Conservation (phyloP, 2,329 filamentous ascomycete species). For the Ceratocystis ficicola region DNA sequence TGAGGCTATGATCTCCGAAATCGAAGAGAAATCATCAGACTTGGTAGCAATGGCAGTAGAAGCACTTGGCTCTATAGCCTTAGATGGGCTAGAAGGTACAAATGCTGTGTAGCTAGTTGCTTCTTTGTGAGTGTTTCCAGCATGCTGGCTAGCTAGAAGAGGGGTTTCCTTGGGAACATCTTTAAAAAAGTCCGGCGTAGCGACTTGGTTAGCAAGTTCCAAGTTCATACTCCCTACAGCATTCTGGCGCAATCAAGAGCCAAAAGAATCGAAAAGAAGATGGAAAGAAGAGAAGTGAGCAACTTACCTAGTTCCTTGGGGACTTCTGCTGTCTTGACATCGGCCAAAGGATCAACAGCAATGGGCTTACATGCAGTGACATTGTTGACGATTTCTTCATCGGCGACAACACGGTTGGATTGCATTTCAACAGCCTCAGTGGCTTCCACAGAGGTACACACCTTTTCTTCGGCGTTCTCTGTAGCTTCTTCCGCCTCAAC, state of each 20-base stretch:
- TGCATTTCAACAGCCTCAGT: not conserved
- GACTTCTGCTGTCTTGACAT: not conserved
- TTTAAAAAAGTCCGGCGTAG: not conserved
- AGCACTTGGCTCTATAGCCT: not conserved
- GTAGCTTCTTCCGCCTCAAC: not conserved
- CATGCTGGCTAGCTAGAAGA: not conserved
- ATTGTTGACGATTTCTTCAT: not conserved
- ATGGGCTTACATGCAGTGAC: not conserved
- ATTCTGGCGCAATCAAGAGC: not conserved
- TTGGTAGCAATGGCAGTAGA: not conserved
- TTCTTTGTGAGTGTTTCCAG: not conserved
- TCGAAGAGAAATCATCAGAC: conserved; percentile 6
- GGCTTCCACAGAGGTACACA: conserved; percentile 7
- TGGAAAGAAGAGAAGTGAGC: not conserved
- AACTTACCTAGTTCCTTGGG: not conserved
- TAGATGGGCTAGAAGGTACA: not conserved
- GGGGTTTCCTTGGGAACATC: not conserved
- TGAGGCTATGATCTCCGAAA: conserved; percentile 12
- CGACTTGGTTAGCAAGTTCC: not conserved
- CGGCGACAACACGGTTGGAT: not conserved
- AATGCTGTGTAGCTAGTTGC: not conserved
- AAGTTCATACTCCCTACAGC: not conserved
- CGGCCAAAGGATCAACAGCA: not conserved
- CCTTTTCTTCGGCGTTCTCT: not conserved
- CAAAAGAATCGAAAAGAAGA: not conserved